Evolutionary conservation across 2,329 filamentous ascomycete genomes (phyloP), one percentile per base, ranked within the genome.

Genomic region (Periconia digitata): DNA sequence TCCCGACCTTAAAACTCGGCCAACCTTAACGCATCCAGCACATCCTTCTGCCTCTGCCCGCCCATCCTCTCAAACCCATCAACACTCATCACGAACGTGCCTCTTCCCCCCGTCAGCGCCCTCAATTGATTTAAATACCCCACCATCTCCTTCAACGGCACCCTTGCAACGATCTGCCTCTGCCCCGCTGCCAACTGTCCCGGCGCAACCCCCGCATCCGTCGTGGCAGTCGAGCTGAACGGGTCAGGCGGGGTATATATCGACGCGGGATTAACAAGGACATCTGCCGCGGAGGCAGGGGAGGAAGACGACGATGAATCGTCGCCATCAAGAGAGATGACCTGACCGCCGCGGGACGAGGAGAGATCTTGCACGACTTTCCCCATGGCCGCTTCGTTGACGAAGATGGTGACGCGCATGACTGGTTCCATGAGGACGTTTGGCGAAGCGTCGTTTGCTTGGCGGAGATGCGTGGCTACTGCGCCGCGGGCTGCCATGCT

Each of bases 101-200:
- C 86, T 46, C 94, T 80, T 0, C 94, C 94, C 2, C 87, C 89
- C 3, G 92, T 99, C 76, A 96, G 80, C 72, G 90, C 92, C 44
- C 94, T 79, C 55, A 99, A 73, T 66, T 95, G 89, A 68, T 90
- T 90, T 59, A 97, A 78, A 71, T 97, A 99, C 36, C 92, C 89
- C 29, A 97, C 86, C 90, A 97, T 96, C 72, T 97, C 92, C 73
- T 94, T 95, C 61, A 97, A 78, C 24, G 94, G 94, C 22, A 97
- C 92, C 62, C 89, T 85, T 18, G 92, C 94, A 10, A 87, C 85
- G 58, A 99, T 90, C 49, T 84, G 82, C 24, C 79, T 71, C 60
- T 69, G 59, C 40, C 59, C 50, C 57, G 66, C 51, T 58, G 50
- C 54, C n/a, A n/a, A 12, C 27, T 32, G 27, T 15, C 8, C n/a